Conservation (phyloP, 139 green algal genomes). For the Chlamydomonas sphaeroides region DNA sequence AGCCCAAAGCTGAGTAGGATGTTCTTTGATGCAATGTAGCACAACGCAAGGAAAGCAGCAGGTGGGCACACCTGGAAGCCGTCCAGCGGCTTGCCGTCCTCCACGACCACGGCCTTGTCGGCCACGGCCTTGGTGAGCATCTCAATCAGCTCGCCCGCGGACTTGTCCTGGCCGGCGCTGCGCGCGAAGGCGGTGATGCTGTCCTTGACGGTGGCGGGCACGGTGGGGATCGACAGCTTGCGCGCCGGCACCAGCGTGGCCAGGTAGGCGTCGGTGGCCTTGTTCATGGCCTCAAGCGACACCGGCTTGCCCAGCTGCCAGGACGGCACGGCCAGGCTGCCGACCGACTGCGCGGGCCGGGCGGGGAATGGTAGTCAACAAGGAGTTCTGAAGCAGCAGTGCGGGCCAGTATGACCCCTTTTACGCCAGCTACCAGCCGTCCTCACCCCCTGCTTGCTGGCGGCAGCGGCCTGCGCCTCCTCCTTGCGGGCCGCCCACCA, state of each 20-base stretch:
- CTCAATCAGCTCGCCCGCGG: constrained; percentile 14
- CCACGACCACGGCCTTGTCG: constrained; percentile 57
- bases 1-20: too few species aligned
- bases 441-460: constrained; percentile 23
- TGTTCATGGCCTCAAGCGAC: constrained; percentile 47
- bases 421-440: too few species aligned
- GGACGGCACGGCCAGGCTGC: constrained; percentile 59
- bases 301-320: constrained; percentile 60
- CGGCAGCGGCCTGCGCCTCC: constrained; percentile 38
- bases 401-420: too few species aligned
- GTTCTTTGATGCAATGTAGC: too few species aligned
- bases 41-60: not conserved
- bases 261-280: constrained; percentile 60
- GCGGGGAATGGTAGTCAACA: too few species aligned
- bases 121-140: constrained; percentile 44
- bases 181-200: constrained; percentile 21
- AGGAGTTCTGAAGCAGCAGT: too few species aligned
- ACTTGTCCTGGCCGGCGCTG: constrained; percentile 32
- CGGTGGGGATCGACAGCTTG: constrained; percentile 55
- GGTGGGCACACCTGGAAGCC: constrained; percentile 56
- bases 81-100: constrained; percentile 53
- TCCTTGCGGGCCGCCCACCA: constrained; percentile 56
- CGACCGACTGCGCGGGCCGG: too few species aligned
- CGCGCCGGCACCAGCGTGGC: constrained; percentile 57
- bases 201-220: constrained; percentile 46